Base-by-base conservation (phyloP, 2,329 filamentous ascomycete genomes). In the Rutstroemia sp. region DNA sequence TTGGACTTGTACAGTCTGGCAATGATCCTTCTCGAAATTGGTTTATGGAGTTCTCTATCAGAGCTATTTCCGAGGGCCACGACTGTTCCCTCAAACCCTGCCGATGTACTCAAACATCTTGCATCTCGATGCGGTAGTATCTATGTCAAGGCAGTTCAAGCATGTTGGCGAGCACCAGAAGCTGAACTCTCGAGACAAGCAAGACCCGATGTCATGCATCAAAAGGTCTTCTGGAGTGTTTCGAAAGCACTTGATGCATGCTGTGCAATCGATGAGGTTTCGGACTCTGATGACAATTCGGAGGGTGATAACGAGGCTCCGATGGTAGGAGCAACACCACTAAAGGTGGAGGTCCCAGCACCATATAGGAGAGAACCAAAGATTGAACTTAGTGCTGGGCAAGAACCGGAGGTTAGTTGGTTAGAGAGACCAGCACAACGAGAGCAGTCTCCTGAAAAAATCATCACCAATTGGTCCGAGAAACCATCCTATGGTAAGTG, bases 1-100 rank as follows among this genome's bases (percentile, higher is more conserved):
- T 72, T 83, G 34, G 88, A 92, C 59, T 73, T 92, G 2, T 90
- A 90, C 67, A 85, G 86, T 6, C 75, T 92, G 1, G 86, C 86
- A 18, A 80, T 90, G 72, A 73, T 90, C 4, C 76, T 92, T 0
- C 74, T 91, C 2, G 88, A 88, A 6, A 82, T 92, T 53, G 88
- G 88, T 6, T 71, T 92, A 8, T 92, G 88, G 88, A 82, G 80
- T 3, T 84, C 82, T 10, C 75, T 90, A 16, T 71, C 61, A 0
- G 65, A 69, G 37, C 63, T 70, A 39, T 66, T 68, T 53, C 63
- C 66, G 19, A 58, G 54, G 14, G 58, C 54, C n/a, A 56, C 62
- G 25, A 50, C 62, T 14, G 59, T 68, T 7, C 65, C 66, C 2
- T 61, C 64, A 19, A 66, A 66, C 21, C 59, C 66, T 18, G 53